Evolutionary conservation across 1,139 yeast genomes (phyloP).

Genomic region (Geotrichum aggregatum): DNA sequence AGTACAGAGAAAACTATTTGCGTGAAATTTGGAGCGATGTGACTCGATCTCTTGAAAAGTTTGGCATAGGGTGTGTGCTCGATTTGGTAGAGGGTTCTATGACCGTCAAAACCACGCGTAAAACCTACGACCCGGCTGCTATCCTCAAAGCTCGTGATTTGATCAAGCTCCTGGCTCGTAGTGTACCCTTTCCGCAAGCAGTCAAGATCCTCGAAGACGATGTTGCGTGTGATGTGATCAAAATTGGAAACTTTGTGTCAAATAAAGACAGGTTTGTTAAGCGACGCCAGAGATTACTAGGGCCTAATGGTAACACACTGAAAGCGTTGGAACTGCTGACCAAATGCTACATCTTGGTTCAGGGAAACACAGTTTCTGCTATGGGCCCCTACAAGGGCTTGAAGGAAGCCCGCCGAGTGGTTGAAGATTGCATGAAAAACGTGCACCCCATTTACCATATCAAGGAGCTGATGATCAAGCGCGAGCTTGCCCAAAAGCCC

Average conservation of each 20-base stretch:
- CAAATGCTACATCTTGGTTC: slow-evolving; percentile 89
- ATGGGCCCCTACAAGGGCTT: slow-evolving; percentile 97
- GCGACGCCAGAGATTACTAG: slow-evolving; percentile 93
- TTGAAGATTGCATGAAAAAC: slow-evolving; percentile 95
- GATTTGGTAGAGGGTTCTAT: slow-evolving; percentile 94
- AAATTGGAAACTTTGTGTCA: slow-evolving; percentile 82
- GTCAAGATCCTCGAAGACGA: slow-evolving; percentile 87
- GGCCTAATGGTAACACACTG: slow-evolving; percentile 94
- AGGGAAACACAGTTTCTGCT: slow-evolving; percentile 94
- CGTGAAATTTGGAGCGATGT: slow-evolving; percentile 93
- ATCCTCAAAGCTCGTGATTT: slow-evolving; percentile 92
- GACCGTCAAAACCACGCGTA: slow-evolving; percentile 94
- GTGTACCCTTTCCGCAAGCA: slow-evolving; percentile 97
- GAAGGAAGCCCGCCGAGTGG: slow-evolving; percentile 87
- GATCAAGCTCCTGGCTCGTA: slow-evolving; percentile 87
- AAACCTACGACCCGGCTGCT: slow-evolving; percentile 92
- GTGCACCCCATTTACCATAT: slow-evolving; percentile 95
- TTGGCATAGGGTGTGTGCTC: slow-evolving; percentile 72
- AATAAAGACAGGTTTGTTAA: slow-evolving; percentile 92
- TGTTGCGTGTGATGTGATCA: slow-evolving; percentile 91
- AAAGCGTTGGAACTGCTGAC: slow-evolving; percentile 92
- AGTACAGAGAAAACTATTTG: slow-evolving; percentile 87
- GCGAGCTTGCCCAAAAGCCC: slow-evolving; percentile 90
- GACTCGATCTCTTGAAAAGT: slow-evolving; percentile 65
- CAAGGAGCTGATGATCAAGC: slow-evolving; percentile 94